A percentile compares a stretch with the other conserved stretches of the same genome.
Evolutionary conservation across 2,329 filamentous ascomycete genomes (phyloP).

Genomic region (Cytospora chrysosperma): DNA sequence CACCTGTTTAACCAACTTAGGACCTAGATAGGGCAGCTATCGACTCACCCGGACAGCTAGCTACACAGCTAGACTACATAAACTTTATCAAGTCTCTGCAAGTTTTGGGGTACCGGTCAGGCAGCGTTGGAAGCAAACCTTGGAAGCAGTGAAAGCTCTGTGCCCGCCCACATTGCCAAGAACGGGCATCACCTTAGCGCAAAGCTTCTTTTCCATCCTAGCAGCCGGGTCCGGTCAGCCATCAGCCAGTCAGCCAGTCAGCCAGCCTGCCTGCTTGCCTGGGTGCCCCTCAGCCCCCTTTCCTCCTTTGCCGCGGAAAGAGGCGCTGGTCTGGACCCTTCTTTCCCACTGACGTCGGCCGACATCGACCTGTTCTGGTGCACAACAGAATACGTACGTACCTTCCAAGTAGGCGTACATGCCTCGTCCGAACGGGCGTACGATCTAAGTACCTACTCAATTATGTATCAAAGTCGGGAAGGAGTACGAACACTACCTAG

Average conservation of each 20-base stretch:
- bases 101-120: background rate
- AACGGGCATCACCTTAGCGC: slow-evolving; percentile 10
- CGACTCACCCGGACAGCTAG: background rate
- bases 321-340: background rate
- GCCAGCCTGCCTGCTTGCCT: too few relatives aligned
- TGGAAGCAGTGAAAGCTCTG: slow-evolving; percentile 1
- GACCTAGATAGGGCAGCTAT: background rate
- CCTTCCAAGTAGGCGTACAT: too few relatives aligned
- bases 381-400: background rate
- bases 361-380: background rate
- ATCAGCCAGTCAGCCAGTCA: too few relatives aligned
- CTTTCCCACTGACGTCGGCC: background rate
- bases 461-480: too few relatives aligned
- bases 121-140: background rate
- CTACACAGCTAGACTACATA: too few relatives aligned
- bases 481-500: background rate
- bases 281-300: background rate
- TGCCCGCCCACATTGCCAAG: slow-evolving; percentile 15
- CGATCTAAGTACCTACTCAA: too few relatives aligned
- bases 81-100: too few relatives aligned
- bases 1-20: too few relatives aligned
- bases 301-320: background rate
- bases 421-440: too few relatives aligned
- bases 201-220: slow-evolving; percentile 18
- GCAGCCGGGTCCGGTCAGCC: slow-evolving; percentile 10